Evolutionary conservation across 169 alveolate species (phyloP), one percentile per base, ranked within the genome.

Genomic region (Eimeria necatrix): DNA sequence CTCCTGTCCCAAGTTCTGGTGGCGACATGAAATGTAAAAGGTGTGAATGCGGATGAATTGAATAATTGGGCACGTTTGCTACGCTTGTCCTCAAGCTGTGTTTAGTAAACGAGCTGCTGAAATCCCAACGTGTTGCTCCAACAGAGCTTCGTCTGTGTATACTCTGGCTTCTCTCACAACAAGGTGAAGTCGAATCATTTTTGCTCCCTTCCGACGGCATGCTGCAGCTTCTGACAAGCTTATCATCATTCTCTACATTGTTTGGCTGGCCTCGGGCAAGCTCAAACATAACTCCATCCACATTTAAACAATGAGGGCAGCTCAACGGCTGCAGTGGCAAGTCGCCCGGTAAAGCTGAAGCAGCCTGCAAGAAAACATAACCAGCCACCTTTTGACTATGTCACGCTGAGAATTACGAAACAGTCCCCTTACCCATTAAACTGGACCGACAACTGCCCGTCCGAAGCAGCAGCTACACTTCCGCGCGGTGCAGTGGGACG

Each of bases 331-430:
- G 90, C 41, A 22, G 18, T 64, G 48, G 73, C 7, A 85, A 61
- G 12, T 41, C 80, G 6, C 61, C 56, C 49, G 81, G 92, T 9
- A 85, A 59, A 16, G 92, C 80, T 80, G 92, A 85, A 46, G 92
- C 92, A 16, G 49, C 92, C 92, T 84, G 92, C 80, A 59, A 52
- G 51, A 59, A 71, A 52, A 52, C 16, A 59, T 16, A 32, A 32
- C 41, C 41, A 32, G 41, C 41, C 41, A 59, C 70, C 16, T 59
- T 6, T 59, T 59, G 70, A 16, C n/a, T 59, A 59, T 9, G 70
- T 32, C 41, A 32, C 2, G 41, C 41, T 32, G 41, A 32, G 41
- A 32, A 32, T 0, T 32, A 32, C 2, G 41, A 2, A 32, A 32
- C 41, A 32, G 41, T 32, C 41, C 41, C 41, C 41, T 0, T 2